Evolutionary conservation across 2,329 filamentous ascomycete species (phyloP), one percentile per base, ranked within the genome.

Genomic region (Plenodomus tracheiphilus): DNA sequence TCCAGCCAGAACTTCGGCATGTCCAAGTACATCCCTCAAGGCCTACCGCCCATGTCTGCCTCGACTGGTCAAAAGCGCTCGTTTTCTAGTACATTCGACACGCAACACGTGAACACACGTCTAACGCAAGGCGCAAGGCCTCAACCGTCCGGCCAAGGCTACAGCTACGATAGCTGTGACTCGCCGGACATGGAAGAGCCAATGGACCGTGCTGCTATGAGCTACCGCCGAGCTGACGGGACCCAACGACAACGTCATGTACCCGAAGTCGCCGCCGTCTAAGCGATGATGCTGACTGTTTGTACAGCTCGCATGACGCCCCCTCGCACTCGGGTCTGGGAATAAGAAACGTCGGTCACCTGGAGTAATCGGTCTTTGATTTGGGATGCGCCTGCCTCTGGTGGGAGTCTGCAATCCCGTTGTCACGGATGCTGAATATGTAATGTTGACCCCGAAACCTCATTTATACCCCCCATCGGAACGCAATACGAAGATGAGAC

Each of bases 161-260:
- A 72, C 47, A 61, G 42, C 10, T 70, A 70, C 54, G 70, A 71
- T 20, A 59, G 46, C 2, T 67, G 68, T 53, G 67, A 71, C 39
- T 64, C 55, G 30, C 68, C 70, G 11, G 74, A 76, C 46, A 70
- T 70, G 62, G 74, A 75, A 46, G 74, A 74, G 41, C 56, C 68
- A 40, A 63, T 70, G 69, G 62, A 73, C 41, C 57, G 66, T 38
- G 53, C 64, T 46, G 64, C 71, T 43, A 77, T 79, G 75, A 73
- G 69, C 53, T 79, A 79, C 55, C 70, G 75, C 36, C 71, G 77
- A 32, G 77, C 77, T 35, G 75, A 79, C 52, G 77, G 77, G 45
- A 74, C 72, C 9, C 66, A 70, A 46, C 66, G 70, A 43, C 69
- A 67, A 49, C 65, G 71, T 44, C 68, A 66, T 35, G 64, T 73